Evolutionary conservation across 176 grass and related monocot genomes (phyloP), one percentile per base, ranked within the genome.

Genomic region (Stipa capillata): DNA sequence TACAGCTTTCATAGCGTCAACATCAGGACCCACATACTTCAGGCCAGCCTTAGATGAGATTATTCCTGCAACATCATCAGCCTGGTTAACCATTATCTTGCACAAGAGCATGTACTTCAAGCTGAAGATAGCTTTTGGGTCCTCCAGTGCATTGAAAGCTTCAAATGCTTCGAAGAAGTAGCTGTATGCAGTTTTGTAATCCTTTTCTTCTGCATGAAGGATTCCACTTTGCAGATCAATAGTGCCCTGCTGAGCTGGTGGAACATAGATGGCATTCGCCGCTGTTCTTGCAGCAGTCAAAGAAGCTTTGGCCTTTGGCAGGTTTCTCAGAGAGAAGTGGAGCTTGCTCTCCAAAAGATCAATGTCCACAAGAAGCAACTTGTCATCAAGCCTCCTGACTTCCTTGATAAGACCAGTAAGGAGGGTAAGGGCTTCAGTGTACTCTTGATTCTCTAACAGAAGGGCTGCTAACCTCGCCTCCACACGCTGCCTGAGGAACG

Each of bases 201-300:
- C 94, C 70, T 97, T 97, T 81, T 97, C 94, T 69, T 97, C 94
- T 0, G 91, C 91, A 78, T 93, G 94, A 78, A 97, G 89, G 63
- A 97, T 93, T 57, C 94, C 94, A 52, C 91, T 93, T 74, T 93
- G 94, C 60, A 97, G 82, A 90, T 97, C 94, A 84, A 97, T 97
- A 8, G 74, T 93, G n/a, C 91, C 91, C 58, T 97, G 93, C 68
- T 90, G 93, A 59, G 90, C 93, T 40, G 90, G 90, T 20, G 93
- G 93, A 72, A 97, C 93, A 54, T 97, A 97, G 52, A 93, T 97
- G 35, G 93, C 93, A 85, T 93, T 97, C 40, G 93, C 93, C 55
- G 90, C 93, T 73, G 93, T 97, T 83, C 90, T 89, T 28, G 93
- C 90, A 50, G 93, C 93, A 53, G 93, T 97, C 79, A 97, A 42